These are phyloP conservation scores for Salix brachista DNA, from an alignment of 345 rosid genomes.

Conservation along the genomic window DNA sequence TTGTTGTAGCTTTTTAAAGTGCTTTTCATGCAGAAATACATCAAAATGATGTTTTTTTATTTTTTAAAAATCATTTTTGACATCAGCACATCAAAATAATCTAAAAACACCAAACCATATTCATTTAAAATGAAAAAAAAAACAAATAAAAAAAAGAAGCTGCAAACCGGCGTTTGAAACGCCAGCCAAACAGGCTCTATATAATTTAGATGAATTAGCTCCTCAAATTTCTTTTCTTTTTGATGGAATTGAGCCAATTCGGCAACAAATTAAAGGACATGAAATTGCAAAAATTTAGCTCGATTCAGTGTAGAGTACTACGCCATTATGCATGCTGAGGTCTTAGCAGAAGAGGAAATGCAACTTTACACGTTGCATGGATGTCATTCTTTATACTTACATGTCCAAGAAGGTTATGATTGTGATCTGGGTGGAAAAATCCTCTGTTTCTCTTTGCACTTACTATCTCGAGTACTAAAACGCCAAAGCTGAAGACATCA, in stretches of 20 bases:
- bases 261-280: too few relatives aligned
- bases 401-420: slow-evolving; percentile 16
- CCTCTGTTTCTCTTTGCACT: slow-evolving; percentile 17
- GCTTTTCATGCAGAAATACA: too few relatives aligned
- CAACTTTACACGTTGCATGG: not conserved
- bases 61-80: too few relatives aligned
- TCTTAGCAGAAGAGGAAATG: not conserved
- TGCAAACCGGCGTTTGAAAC: too few relatives aligned
- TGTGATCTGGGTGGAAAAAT: slow-evolving; percentile 8
- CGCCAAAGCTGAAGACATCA: slow-evolving; percentile 16
- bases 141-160: too few relatives aligned
- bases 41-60: too few relatives aligned
- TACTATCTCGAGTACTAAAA: slow-evolving; percentile 14
- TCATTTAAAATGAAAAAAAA: too few relatives aligned
- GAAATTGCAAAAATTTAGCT: not conserved
- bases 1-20: too few relatives aligned
- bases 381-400: not conserved
- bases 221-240: not conserved
- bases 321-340: not conserved
- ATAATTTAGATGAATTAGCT: not conserved
- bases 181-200: too few relatives aligned
- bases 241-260: not conserved
- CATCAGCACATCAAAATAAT: too few relatives aligned
- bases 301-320: too few relatives aligned
- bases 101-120: too few relatives aligned